Base-by-base conservation (phyloP, 345 rosid genomes). In the Pelargonium nanum region DNA sequence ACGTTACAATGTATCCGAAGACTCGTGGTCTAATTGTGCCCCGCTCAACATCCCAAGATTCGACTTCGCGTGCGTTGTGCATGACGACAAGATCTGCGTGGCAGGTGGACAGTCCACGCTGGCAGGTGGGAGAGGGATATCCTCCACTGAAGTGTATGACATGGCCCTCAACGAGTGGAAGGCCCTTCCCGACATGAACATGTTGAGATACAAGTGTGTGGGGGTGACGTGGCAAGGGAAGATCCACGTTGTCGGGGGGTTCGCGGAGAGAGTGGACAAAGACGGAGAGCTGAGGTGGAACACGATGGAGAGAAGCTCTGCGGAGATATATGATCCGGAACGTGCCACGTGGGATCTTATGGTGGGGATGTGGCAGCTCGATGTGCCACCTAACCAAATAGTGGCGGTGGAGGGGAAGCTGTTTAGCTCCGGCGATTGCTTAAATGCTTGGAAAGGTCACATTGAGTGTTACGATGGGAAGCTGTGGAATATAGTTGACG, bases 361-460 rank as follows among this genome's bases (percentile, higher is more conserved):
- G 77, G 72, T 69, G 0, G 59, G 79, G 63, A 85, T 82, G 87
- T 80, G 91, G 91, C 84, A 79, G 22, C 23, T 82, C 1, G 88
- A 85, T 19, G 72, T 80, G 0, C 91, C 86, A 15, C 88, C 91
- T 5, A 77, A 83, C 62, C 85, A 77, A 53, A 80, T 81, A 13
- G 84, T 79, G 1, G 74, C 45, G 0, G 56, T 79, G 19, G 57
- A 73, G 5, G 75, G 70, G 8, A 74, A 55, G 58, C 61, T 82
- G 2, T 79, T 77, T n/a, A 85, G 84, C 72, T 80, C 84, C 0
- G 87, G 85, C 0, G 91, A 85, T 22, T 82, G 85, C 62, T 64
- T 85, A 16, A 75, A 77, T 1, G 68, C 80, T 0, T 82, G 91
- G 84, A 85, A 85, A 68, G 86, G 87, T 15, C 83, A 72, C 61